Base-by-base conservation (phyloP, 345 rosid species). In the Brassica incana region DNA sequence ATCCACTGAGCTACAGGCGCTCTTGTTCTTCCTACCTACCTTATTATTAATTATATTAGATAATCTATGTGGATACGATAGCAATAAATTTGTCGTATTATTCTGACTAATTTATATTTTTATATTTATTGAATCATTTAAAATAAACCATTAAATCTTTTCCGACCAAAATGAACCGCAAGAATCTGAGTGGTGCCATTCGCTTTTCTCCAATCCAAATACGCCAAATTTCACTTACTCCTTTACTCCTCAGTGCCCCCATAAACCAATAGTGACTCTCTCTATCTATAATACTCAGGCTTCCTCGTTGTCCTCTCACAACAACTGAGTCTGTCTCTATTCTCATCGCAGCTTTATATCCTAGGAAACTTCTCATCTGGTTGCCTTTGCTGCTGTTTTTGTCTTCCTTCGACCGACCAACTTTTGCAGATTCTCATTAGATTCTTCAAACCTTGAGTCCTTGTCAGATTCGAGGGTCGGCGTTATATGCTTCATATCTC, bases 1-100 rank as follows among this genome's bases (percentile, higher is more conserved):
- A 91, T 91, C 95, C 97, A 93, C 95, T 89, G 95, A 95, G 94
- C 99, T 91, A 91, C 93, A 87, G 87, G 92, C 89, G 98, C 98
- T 35, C 20, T n/a, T 29, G 3, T 50, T 2, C 0, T 16, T 1
- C 0, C 2, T 45, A 45, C 1, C 48, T 52, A 70, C 48, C 32
- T 38, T 33, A 33, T 33, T 33, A 0, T 33, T 33, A 33, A 33
- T 33, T 33, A 36, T 36, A 2, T 36, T 36, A 36, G 7, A 1
- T 7, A 36, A 1, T 7, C 20, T 77, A 30, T 54, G 58, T 71
- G 76, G 43, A 1, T 1, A 59, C 36, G 36, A 65, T 72, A 29
- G 40, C 40, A 58, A 29, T 29, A 58, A 54, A 65, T 65, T 72
- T 78, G 81, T 72, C 73, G 63, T 72, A 16, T 78, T 71, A n/a